Evolutionary conservation across 1,139 yeast species (phyloP).

Genomic region (Debaryomyces subglobosus): DNA sequence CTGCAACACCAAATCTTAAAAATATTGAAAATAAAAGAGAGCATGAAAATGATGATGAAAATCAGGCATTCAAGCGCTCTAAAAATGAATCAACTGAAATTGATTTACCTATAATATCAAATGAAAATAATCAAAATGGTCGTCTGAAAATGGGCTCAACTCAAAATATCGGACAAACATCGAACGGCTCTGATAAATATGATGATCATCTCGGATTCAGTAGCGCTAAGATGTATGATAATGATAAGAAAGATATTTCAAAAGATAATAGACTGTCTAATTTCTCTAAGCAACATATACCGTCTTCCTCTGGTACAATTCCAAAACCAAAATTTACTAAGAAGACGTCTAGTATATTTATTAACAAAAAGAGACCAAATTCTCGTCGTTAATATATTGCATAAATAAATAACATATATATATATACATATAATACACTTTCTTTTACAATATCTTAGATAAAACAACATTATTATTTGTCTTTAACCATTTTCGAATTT

Average conservation of each 20-base stretch:
- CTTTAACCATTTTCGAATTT: not conserved
- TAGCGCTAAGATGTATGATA: not conserved
- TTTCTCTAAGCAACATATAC: slow-evolving; percentile 9
- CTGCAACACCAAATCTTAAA: not conserved
- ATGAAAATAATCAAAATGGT: not conserved
- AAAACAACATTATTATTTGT: not conserved
- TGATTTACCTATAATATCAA: too few species aligned
- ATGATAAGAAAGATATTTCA: not conserved
- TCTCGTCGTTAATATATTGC: not conserved
- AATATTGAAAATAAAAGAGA: not conserved
- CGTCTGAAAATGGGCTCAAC: not conserved
- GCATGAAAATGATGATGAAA: not conserved
- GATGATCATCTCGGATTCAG: not conserved
- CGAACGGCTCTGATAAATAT: not conserved
- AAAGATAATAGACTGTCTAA: not conserved
- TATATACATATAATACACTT: not conserved
- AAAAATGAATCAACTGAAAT: not conserved
- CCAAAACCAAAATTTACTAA: slow-evolving; percentile 17
- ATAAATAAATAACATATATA: slow-evolving; percentile 5
- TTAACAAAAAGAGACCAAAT: slow-evolving; percentile 12
- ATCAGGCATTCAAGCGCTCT: not conserved
- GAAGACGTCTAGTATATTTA: slow-evolving; percentile 20
- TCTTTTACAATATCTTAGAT: not conserved
- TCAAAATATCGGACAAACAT: not conserved
- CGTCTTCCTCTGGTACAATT: slow-evolving; percentile 21